These are phyloP conservation scores for Phytomonas sp. DNA, from an alignment of 208 protist species.

Conservation along the genomic window DNA sequence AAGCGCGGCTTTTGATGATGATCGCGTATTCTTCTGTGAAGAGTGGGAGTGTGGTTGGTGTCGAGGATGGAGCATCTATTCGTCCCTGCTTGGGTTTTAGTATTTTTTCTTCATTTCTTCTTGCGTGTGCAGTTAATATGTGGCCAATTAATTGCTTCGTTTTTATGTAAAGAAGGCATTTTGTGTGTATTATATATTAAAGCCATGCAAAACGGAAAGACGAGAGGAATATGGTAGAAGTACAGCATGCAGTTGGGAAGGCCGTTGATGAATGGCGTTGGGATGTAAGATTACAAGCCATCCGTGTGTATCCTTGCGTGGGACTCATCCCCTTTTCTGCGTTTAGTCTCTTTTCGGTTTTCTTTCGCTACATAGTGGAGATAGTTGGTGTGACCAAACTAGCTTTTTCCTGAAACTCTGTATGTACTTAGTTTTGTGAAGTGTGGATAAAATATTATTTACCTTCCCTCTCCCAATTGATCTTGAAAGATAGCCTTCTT, in stretches of 20 bases:
- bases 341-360: constrained; percentile 9
- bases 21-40: constrained; percentile 5
- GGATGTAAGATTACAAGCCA: neutral
- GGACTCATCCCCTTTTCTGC: neutral
- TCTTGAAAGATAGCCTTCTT: neutral
- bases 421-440: neutral
- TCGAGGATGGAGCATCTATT: neutral
- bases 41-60: neutral
- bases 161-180: constrained; percentile 7
- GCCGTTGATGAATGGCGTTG: neutral
- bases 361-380: constrained; percentile 7
- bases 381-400: neutral
- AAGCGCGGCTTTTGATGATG: constrained; percentile 18
- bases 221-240: neutral
- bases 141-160: constrained; percentile 1
- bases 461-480: neutral
- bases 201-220: neutral
- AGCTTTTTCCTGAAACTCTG: neutral
- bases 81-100: neutral
- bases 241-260: neutral
- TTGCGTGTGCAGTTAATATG: constrained; percentile 13
- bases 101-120: constrained; percentile 15
- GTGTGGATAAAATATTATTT: constrained; percentile 1
- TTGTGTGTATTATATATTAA: constrained; percentile 2
- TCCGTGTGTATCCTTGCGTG: neutral